A percentile compares a stretch with the other conserved stretches of the same genome.
Conservation (phyloP, 768 basidiomycete genomes). For the Austroboletus eburneus region DNA sequence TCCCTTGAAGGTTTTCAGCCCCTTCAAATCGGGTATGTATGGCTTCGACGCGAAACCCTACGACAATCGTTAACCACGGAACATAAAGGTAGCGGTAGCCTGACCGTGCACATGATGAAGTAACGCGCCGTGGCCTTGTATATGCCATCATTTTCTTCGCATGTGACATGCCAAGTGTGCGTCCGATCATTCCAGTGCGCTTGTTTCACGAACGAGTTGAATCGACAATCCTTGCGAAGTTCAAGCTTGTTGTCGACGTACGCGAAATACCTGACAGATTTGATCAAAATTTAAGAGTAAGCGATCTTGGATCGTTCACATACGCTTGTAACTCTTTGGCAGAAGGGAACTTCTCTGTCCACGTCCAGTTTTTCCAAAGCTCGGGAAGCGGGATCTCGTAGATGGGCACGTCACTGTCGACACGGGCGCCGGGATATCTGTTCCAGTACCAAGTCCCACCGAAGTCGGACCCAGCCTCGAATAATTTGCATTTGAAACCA, state of each 20-base stretch:
- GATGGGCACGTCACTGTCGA: conserved; percentile 7
- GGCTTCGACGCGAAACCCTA: conserved; percentile 12
- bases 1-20: conserved; percentile 9
- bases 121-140: conserved; percentile 11
- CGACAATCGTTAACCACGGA: neutral
- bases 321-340: conserved; percentile 11
- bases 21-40: conserved; percentile 8
- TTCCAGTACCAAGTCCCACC: conserved; percentile 18
- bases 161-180: conserved; percentile 7
- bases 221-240: conserved; percentile 15
- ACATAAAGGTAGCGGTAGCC: neutral
- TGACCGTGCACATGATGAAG: conserved; percentile 13
- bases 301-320: too few relatives aligned
- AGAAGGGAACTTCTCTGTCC: conserved; percentile 13
- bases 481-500: conserved; percentile 9
- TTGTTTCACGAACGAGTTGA: conserved; percentile 8
- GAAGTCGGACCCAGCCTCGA: conserved; percentile 7
- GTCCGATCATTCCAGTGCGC: conserved; percentile 10
- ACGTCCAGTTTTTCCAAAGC: conserved; percentile 11
- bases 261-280: conserved; percentile 7
- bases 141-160: conserved; percentile 5
- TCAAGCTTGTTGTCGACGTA: conserved; percentile 9
- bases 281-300: too few relatives aligned
- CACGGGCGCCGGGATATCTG: conserved; percentile 11
- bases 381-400: conserved; percentile 11